Base-by-base conservation (phyloP, 352 stramenopile genomes). In the Phytophthora pluvialis region DNA sequence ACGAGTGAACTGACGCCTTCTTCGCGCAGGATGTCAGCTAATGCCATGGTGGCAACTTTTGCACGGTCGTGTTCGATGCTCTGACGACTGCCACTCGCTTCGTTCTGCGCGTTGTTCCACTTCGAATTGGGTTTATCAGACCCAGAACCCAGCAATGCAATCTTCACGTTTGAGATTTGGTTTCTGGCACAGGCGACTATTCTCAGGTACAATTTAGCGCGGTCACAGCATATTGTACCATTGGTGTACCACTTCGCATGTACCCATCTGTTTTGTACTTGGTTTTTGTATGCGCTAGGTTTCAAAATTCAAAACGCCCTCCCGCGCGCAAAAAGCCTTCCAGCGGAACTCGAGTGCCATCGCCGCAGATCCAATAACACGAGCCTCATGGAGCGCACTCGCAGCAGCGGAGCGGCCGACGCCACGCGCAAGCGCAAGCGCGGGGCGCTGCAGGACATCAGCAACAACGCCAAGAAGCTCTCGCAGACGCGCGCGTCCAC, bases 381-480 rank as follows among this genome's bases (percentile, higher is more conserved):
- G 36, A 50, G 6, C 36, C 46, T 32, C 33, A 69, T 75, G 64
- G 63, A 70, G 29, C 64, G 65, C 45, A 58, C 53, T 38, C 35
- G 60, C 40, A 58, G 44, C 35, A 58, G 43, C 61, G 46, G 44
- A 52, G 44, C 31, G 25, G 51, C 38, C 48, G 64, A 65, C 61
- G 71, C 84, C 51, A 62, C 72, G 25, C 83, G 81, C 69, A 94
- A 93, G 71, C 75, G 86, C 46, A 92, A 93, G 74, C 82, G 86
- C 29, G 86, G 81, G 29, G 77, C 86, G 9, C 69, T 94, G 33
- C 81, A 92, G 67, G 84, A 94, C 57, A 94, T 94, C 67, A 93
- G 83, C 63, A 94, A 94, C 63, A 89, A 67, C 18, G 63, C 57
- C 49, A 85, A 84, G 67, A 83, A 78, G 46, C 51, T 66, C 28